Base-by-base conservation (phyloP, 208 protist genomes). In the Wallacemonas sp. region DNA sequence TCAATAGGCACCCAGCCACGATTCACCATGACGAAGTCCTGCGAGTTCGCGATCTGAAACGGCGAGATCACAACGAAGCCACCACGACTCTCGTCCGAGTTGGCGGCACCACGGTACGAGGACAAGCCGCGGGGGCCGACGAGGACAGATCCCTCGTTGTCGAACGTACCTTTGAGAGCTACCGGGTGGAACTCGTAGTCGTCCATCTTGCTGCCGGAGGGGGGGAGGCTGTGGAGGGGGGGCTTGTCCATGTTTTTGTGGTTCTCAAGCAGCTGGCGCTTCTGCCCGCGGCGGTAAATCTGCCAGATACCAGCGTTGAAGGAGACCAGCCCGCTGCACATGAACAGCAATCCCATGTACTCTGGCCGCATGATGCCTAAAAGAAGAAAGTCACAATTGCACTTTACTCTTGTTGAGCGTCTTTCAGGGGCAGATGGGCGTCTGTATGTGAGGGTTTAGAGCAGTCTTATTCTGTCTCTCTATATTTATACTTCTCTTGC, bases 241-340 rank as follows among this genome's bases (percentile, higher is more conserved):
- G 72, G 66, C 67, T 89, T 88, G 41, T 66, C 46, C 3, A 96
- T 26, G 63, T 93, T 96, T 39, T 84, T 81, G 63, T 96, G 90
- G 45, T 81, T 88, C 75, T 93, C 85, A 36, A 96, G 31, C 39
- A 96, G 68, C 70, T 84, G 83, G 61, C 64, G 66, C 68, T 96
- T 96, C 75, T 93, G 75, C 2, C 62, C 34, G 14, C 87, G 78
- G 28, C 90, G 90, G 42, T 84, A 86, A 1, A 96, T 70, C 53
- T 96, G 90, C 87, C 90, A 96, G 3, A 96, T 79, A 22, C 87
- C 90, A 22, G 83, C 86, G 68, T 96, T 96, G 70, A 96, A 94
- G 51, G 87, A 96, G 44, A 96, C 68, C 8, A 93, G 69, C 39
- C 80, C 83, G 68, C 78, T 92, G 70, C 72, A 81, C 46, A 90